These are phyloP conservation scores for Moesziomyces antarcticus DNA, from an alignment of 1,284 basidiomycete genomes.

Conservation along the genomic window DNA sequence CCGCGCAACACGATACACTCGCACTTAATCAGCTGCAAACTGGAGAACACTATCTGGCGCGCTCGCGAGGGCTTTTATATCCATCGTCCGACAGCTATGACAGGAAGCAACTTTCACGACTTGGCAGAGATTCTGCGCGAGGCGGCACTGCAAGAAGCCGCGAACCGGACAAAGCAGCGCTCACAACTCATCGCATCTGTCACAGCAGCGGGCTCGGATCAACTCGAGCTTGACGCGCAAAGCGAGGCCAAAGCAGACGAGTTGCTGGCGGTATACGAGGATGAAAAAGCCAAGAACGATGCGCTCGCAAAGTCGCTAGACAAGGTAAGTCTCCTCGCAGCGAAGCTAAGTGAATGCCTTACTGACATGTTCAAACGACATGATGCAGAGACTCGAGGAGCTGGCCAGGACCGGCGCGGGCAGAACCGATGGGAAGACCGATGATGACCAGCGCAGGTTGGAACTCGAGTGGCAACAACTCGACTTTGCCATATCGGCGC, in stretches of 20 bases:
- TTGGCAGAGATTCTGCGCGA: conserved; percentile 39
- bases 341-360: no score
- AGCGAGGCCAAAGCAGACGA: conserved; percentile 25
- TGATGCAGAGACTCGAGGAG: conserved; percentile 14
- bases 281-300: conserved; percentile 41
- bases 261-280: conserved; percentile 35
- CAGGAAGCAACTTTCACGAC: conserved; percentile 18
- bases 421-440: neutral
- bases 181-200: conserved; percentile 16
- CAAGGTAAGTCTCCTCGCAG: conserved; percentile 7
- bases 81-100: conserved; percentile 9
- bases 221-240: conserved; percentile 1
- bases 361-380: no score
- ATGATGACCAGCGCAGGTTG: conserved; percentile 7
- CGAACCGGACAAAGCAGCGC: conserved; percentile 30
- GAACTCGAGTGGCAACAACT: conserved; percentile 47
- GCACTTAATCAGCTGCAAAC: no score
- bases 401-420: conserved; percentile 7
- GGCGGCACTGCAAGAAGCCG: conserved; percentile 34
- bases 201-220: conserved; percentile 2
- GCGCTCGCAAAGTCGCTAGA: conserved; percentile 21
- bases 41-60: no score
- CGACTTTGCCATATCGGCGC: conserved; percentile 26
- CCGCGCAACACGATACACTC: no score
- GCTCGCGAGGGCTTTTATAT: no score